These are phyloP conservation scores for Cercospora janseana DNA, from an alignment of 2,329 filamentous ascomycete genomes.

Conservation along the genomic window DNA sequence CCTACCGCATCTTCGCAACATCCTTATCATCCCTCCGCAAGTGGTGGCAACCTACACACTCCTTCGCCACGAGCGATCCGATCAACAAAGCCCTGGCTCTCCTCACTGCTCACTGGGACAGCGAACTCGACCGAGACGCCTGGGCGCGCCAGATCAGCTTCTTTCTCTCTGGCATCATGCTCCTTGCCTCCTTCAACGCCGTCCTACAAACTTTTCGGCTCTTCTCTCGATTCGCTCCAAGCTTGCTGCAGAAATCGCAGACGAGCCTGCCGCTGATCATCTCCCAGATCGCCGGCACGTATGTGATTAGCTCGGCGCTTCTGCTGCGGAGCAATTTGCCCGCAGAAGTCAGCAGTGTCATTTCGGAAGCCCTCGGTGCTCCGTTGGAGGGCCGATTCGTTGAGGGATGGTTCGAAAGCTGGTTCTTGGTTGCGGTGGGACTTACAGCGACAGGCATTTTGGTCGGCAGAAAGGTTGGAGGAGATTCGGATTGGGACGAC, in stretches of 20 bases:
- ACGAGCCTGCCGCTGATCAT: conserved; percentile 77
- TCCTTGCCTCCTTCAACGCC: conserved; percentile 75
- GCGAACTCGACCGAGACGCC: conserved; percentile 73
- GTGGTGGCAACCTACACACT: conserved; percentile 41
- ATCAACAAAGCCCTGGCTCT: conserved; percentile 80
- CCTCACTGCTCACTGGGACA: conserved; percentile 79
- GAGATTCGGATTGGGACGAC: conserved; percentile 43
- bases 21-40: conserved; percentile 66
- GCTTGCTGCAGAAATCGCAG: conserved; percentile 69
- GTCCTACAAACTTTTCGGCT: conserved; percentile 83
- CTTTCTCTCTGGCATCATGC: conserved; percentile 76
- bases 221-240: conserved; percentile 71
- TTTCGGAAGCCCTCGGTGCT: conserved; percentile 73
- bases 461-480: conserved; percentile 62
- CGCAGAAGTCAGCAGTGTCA: conserved; percentile 70
- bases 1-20: conserved; percentile 77
- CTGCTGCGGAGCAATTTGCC: conserved; percentile 77
- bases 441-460: conserved; percentile 70
- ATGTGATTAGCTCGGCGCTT: conserved; percentile 77
- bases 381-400: conserved; percentile 71
- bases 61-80: conserved; percentile 71
- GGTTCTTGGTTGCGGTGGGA: conserved; percentile 70
- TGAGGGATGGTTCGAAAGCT: conserved; percentile 82
- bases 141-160: conserved; percentile 87
- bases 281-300: conserved; percentile 77